These are phyloP conservation scores for Lathyrus oleraceus DNA, from an alignment of 306 rosid species.

Conservation along the genomic window DNA sequence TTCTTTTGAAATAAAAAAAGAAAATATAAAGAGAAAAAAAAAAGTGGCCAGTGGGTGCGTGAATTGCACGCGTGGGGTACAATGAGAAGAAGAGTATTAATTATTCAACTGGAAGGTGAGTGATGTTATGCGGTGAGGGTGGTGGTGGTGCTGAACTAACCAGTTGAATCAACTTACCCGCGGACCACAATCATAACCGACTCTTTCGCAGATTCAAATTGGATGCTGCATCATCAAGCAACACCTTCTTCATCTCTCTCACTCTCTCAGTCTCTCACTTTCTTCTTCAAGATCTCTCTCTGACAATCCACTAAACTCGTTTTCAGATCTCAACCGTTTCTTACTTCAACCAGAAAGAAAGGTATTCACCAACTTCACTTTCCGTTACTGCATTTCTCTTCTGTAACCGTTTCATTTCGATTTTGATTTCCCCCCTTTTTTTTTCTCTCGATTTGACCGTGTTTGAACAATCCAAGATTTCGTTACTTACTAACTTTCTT, in stretches of 20 bases:
- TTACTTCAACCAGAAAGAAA: not conserved
- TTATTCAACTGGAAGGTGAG: not conserved
- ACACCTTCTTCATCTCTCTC: not conserved
- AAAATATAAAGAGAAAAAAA: not conserved
- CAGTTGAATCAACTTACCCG: too few relatives aligned
- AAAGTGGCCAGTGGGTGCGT: constrained; percentile 37
- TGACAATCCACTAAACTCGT: constrained; percentile 3
- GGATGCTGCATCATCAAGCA: not conserved
- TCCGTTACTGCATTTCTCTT: constrained; percentile 7
- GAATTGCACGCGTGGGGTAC: constrained; percentile 42
- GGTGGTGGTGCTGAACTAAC: not conserved
- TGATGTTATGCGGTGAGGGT: not conserved
- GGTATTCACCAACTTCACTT: constrained; percentile 31
- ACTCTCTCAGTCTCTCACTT: not conserved
- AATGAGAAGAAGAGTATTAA: not conserved
- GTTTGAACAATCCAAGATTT: constrained; percentile 20
- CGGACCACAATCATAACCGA: too few relatives aligned
- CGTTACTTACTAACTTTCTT: not conserved
- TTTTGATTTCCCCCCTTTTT: not conserved
- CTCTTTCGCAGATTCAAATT: not conserved
- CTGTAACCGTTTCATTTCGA: not conserved
- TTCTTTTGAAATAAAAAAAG: not conserved
- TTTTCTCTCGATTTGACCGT: constrained; percentile 13
- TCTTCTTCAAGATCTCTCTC: constrained; percentile 27
- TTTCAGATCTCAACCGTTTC: constrained; percentile 47